phyloP scores from a whole-genome alignment of 805 yeast genomes.

The Saccharomyces kudriavzevii region DNA sequence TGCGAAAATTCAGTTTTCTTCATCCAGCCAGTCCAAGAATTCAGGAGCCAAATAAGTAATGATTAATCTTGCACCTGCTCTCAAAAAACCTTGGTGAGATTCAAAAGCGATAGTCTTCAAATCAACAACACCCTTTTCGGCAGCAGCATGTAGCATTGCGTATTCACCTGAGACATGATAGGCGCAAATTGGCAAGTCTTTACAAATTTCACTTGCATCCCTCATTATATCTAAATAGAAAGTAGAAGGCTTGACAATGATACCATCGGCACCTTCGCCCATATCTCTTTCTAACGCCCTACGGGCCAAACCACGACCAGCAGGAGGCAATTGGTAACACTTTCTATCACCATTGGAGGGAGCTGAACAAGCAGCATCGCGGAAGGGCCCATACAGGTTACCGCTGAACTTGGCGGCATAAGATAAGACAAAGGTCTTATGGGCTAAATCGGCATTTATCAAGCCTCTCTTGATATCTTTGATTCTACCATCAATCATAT shows the following conservation, averaged over 20 bases:
- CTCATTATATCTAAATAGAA: slow-evolving; percentile 86
- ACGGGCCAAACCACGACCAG: slow-evolving; percentile 88
- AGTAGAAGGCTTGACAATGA: slow-evolving; percentile 92
- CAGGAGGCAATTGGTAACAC: slow-evolving; percentile 87
- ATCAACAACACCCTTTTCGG: slow-evolving; percentile 88
- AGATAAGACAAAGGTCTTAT: slow-evolving; percentile 81
- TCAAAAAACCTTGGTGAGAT: slow-evolving; percentile 78
- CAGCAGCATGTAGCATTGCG: slow-evolving; percentile 97
- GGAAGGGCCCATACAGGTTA: slow-evolving; percentile 87
- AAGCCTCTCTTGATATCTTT: slow-evolving; percentile 80
- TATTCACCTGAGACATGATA: slow-evolving; percentile 97
- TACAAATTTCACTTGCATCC: slow-evolving; percentile 77
- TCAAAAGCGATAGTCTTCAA: slow-evolving; percentile 73
- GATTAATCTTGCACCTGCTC: slow-evolving; percentile 92
- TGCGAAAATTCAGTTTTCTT: slow-evolving; percentile 3
- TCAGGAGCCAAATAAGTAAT: slow-evolving; percentile 94
- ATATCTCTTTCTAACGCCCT: slow-evolving; percentile 83
- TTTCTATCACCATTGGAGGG: slow-evolving; percentile 89
- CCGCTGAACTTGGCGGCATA: slow-evolving; percentile 94
- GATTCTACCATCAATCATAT: slow-evolving; percentile 95
- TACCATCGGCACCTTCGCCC: slow-evolving; percentile 89
- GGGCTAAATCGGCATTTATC: slow-evolving; percentile 73
- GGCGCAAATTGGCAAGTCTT: slow-evolving; percentile 83
- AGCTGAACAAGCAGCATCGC: slow-evolving; percentile 92
- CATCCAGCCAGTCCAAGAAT: slow-evolving; percentile 82